phyloP scores from a whole-genome alignment of 2,329 filamentous ascomycete species.

The Penicillium sclerotigenum region DNA sequence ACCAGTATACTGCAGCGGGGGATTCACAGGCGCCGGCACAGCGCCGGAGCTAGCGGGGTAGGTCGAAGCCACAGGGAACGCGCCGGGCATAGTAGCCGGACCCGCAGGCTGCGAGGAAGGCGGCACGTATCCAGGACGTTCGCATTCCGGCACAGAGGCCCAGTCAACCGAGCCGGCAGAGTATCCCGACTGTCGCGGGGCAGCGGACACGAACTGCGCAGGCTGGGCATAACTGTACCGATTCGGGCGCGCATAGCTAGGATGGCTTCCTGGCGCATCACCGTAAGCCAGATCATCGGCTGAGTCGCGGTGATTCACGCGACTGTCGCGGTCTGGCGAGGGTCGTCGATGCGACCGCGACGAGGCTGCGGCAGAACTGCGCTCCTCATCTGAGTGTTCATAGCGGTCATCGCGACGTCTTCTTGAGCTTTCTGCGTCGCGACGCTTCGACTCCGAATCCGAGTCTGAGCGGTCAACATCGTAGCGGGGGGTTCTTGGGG shows the following conservation, averaged over 20 bases:
- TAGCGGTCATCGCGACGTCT: slow-evolving; percentile 25
- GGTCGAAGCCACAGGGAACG: slow-evolving; percentile 28
- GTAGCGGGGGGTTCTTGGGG: slow-evolving; percentile 22
- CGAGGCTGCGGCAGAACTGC: slow-evolving; percentile 10
- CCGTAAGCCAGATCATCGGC: slow-evolving; percentile 41
- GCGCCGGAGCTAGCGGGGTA: slow-evolving; percentile 20
- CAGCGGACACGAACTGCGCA: slow-evolving; percentile 16
- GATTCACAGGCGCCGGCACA: slow-evolving; percentile 21
- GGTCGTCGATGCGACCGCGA: slow-evolving; percentile 20
- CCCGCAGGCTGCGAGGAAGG: slow-evolving; percentile 31
- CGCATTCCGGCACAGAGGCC: slow-evolving; percentile 40
- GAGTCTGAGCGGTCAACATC: slow-evolving; percentile 23
- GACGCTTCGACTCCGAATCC: slow-evolving; percentile 17
- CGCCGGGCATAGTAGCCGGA: slow-evolving; percentile 28
- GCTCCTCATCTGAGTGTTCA: slow-evolving; percentile 25
- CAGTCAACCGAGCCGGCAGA: slow-evolving; percentile 26
- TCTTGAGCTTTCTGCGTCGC: slow-evolving; percentile 6
- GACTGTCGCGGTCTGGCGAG: slow-evolving; percentile 20
- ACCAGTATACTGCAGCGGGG: slow-evolving; percentile 34
- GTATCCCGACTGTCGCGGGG: slow-evolving; percentile 13
- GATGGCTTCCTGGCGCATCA: slow-evolving; percentile 29
- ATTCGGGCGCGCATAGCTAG: slow-evolving; percentile 35
- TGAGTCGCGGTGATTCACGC: slow-evolving; percentile 25
- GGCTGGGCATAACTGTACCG: slow-evolving; percentile 34
- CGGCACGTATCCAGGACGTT: slow-evolving; percentile 43